A percentile compares a stretch with the other conserved stretches of the same genome.
Conservation (phyloP, 495 filamentous ascomycete genomes). For the Tuber umbilicatum region DNA sequence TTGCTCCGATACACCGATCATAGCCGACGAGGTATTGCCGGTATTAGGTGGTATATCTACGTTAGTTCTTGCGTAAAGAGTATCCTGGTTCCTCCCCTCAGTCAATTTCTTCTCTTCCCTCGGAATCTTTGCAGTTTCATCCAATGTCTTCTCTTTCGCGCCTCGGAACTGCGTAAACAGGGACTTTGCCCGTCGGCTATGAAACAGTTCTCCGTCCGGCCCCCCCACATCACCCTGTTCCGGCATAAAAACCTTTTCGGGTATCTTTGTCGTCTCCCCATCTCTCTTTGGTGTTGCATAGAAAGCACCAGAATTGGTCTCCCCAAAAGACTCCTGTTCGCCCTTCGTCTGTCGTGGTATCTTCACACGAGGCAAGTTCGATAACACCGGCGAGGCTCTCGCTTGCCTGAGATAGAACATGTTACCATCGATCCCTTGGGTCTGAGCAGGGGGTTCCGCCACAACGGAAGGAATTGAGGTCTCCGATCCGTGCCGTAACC, state of each 20-base stretch:
- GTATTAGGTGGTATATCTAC: slow-evolving; percentile 30
- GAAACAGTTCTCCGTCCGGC: slow-evolving; percentile 14
- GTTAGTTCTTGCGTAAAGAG: slow-evolving; percentile 44
- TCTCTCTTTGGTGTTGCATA: slow-evolving; percentile 26
- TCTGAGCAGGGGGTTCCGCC: slow-evolving; percentile 43
- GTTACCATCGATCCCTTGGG: slow-evolving; percentile 51
- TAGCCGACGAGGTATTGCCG: background rate
- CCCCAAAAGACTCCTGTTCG: slow-evolving; percentile 44
- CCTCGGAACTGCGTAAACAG: slow-evolving; percentile 11
- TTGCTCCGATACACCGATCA: background rate
- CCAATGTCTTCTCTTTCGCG: slow-evolving; percentile 23
- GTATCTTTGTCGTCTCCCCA: slow-evolving; percentile 11
- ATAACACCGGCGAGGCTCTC: slow-evolving; percentile 47
- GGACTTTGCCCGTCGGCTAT: slow-evolving; percentile 17
- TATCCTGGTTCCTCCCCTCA: slow-evolving; percentile 45
- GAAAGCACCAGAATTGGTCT: slow-evolving; percentile 47
- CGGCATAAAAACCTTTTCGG: background rate
- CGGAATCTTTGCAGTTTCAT: slow-evolving; percentile 37
- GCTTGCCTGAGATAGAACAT: slow-evolving; percentile 53
- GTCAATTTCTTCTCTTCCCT: slow-evolving; percentile 39
- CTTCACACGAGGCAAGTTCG: slow-evolving; percentile 54
- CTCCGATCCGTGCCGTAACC: slow-evolving; percentile 52
- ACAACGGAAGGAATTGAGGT: slow-evolving; percentile 51
- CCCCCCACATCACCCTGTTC: slow-evolving; percentile 4
- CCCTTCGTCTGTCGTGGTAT: slow-evolving; percentile 52